Percentiles rank a stretch among this genome's conserved stretches.
Conservation (phyloP, 1,139 yeast genomes). For the Saccharomyces pastorianus region DNA sequence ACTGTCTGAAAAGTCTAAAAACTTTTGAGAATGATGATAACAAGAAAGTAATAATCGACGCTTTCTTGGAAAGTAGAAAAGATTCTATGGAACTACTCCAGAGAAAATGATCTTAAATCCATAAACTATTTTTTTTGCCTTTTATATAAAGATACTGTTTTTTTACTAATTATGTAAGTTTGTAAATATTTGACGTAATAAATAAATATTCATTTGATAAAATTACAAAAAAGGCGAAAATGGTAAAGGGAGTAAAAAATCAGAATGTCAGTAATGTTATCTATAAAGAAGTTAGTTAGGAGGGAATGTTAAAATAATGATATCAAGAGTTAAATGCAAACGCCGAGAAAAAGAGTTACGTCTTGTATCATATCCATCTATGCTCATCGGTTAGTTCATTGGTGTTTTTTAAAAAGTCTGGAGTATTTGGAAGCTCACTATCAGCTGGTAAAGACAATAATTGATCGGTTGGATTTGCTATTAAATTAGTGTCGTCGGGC, state of each 20-base stretch:
- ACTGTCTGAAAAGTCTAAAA: conserved; percentile 11
- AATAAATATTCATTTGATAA: background rate
- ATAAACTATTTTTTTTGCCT: background rate
- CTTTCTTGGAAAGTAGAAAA: background rate
- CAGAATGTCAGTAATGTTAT: background rate
- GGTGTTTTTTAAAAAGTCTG: conserved; percentile 14
- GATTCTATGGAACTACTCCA: background rate
- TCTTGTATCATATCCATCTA: conserved; percentile 11
- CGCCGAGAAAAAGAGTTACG: background rate
- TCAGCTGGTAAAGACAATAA: conserved; percentile 12
- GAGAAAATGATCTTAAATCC: background rate
- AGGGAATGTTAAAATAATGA: background rate
- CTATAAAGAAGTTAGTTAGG: background rate
- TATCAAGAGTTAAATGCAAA: background rate
- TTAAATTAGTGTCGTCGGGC: background rate
- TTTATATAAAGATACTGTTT: background rate
- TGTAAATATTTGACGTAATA: background rate
- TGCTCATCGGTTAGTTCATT: conserved; percentile 13
- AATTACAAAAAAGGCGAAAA: background rate
- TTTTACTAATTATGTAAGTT: background rate
- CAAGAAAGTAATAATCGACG: background rate
- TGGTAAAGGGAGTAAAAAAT: background rate
- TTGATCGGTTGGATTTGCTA: conserved; percentile 1
- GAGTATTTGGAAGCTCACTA: conserved; percentile 11
- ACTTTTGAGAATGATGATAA: background rate